Percentiles rank a stretch among this genome's conserved stretches.
phyloP scores from a whole-genome alignment of 2,329 filamentous ascomycete genomes.

The Cytospora piceicola region DNA sequence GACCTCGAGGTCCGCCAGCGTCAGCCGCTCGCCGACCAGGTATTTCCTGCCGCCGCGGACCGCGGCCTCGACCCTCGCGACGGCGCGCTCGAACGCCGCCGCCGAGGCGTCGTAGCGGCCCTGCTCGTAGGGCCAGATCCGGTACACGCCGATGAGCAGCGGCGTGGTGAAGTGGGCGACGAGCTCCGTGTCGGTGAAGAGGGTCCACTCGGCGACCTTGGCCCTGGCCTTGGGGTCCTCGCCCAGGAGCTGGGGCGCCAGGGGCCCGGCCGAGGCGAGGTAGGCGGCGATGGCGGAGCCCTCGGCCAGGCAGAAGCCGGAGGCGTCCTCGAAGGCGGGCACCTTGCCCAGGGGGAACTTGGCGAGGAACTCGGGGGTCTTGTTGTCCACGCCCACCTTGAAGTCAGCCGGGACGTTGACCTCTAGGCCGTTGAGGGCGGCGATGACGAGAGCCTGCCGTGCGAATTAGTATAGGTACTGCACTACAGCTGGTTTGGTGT shows the following conservation, averaged over 20 bases:
- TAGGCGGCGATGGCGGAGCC: conserved; percentile 52
- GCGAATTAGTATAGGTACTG: background rate
- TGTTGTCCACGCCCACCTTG: conserved; percentile 47
- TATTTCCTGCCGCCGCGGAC: conserved; percentile 42
- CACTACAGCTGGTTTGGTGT: too few species aligned
- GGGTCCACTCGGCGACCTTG: conserved; percentile 51
- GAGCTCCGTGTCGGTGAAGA: conserved; percentile 46
- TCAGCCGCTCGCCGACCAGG: conserved; percentile 44
- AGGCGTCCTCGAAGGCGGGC: conserved; percentile 51
- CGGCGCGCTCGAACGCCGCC: conserved; percentile 36
- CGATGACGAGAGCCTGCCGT: conserved; percentile 41
- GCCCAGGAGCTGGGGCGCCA: conserved; percentile 50
- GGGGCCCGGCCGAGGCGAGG: conserved; percentile 50
- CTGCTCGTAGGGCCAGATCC: conserved; percentile 38
- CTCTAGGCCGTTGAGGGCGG: conserved; percentile 46
- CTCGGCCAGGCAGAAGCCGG: conserved; percentile 52
- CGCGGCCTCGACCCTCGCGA: conserved; percentile 38
- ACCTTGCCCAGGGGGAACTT: conserved; percentile 59
- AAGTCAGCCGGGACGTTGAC: conserved; percentile 43
- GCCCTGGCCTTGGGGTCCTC: conserved; percentile 45
- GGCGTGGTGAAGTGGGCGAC: conserved; percentile 32
- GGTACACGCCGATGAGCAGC: conserved; percentile 36
- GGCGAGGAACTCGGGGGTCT: conserved; percentile 48
- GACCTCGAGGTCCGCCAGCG: conserved; percentile 45
- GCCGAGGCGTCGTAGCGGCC: conserved; percentile 32